These are phyloP conservation scores for Isabelozyma gotoi DNA, from an alignment of 805 yeast species.

Conservation along the genomic window DNA sequence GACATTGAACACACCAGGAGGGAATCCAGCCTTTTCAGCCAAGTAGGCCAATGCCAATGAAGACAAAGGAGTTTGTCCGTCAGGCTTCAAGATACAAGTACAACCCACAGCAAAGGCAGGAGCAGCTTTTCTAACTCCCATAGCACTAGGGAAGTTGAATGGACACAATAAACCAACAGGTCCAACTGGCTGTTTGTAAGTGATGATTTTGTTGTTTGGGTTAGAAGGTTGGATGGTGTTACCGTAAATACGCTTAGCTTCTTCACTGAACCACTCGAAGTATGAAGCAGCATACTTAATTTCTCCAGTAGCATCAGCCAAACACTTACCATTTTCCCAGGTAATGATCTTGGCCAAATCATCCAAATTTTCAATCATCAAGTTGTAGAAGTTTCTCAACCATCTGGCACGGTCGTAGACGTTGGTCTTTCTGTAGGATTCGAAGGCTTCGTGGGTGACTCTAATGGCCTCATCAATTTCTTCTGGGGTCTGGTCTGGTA, in stretches of 20 bases:
- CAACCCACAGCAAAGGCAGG: conserved; percentile 70
- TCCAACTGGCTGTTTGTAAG: conserved; percentile 61
- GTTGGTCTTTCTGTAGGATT: conserved; percentile 44
- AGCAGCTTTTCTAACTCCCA: conserved; percentile 65
- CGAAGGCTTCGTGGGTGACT: conserved; percentile 46
- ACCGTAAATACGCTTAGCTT: conserved; percentile 57
- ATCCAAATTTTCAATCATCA: conserved; percentile 55
- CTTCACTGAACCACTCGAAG: conserved; percentile 50
- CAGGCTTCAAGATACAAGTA: conserved; percentile 60
- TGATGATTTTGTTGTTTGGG: conserved; percentile 50
- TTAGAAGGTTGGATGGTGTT: conserved; percentile 56
- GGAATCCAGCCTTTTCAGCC: conserved; percentile 60
- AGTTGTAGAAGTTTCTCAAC: conserved; percentile 49
- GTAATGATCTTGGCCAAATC: conserved; percentile 57
- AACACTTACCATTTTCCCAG: conserved; percentile 62
- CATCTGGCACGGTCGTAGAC: conserved; percentile 51
- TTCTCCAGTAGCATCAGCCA: conserved; percentile 55
- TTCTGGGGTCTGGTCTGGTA: conserved; percentile 46
- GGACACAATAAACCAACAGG: conserved; percentile 65
- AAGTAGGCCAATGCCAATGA: conserved; percentile 57
- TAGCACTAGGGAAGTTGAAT: conserved; percentile 68
- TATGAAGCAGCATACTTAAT: conserved; percentile 55
- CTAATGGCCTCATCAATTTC: conserved; percentile 48
- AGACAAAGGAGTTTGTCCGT: conserved; percentile 59
- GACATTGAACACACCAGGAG: conserved; percentile 56